Percentiles rank a stretch among this genome's conserved stretches.
These are phyloP conservation scores for Lipomyces mesembrius DNA, from an alignment of 805 yeast species.

Conservation along the genomic window DNA sequence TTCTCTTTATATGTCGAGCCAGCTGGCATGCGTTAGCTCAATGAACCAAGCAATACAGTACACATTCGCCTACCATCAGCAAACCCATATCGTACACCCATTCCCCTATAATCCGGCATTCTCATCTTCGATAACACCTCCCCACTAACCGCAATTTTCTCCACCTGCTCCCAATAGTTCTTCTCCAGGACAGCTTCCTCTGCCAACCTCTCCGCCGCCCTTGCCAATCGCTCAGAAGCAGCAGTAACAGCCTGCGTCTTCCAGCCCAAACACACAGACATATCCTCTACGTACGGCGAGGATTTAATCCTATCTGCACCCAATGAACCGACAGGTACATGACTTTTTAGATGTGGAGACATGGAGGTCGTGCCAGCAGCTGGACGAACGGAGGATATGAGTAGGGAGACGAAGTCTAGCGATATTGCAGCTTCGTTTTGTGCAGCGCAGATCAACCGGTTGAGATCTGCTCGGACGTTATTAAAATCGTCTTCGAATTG, in stretches of 20 bases:
- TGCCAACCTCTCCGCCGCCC: slow-evolving; percentile 57
- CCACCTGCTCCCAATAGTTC: slow-evolving; percentile 65
- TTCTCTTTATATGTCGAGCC: slow-evolving; percentile 77
- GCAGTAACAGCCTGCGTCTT: slow-evolving; percentile 69
- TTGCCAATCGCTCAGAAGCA: slow-evolving; percentile 57
- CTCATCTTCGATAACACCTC: slow-evolving; percentile 73
- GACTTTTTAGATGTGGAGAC: slow-evolving; percentile 79
- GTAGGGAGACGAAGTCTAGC: slow-evolving; percentile 81
- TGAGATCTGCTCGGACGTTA: slow-evolving; percentile 40
- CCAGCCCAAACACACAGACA: slow-evolving; percentile 75
- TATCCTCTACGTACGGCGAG: slow-evolving; percentile 42
- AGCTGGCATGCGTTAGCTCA: slow-evolving; percentile 45
- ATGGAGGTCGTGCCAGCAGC: slow-evolving; percentile 85
- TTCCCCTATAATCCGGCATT: slow-evolving; percentile 58
- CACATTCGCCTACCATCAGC: slow-evolving; percentile 55
- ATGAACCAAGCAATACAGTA: not conserved
- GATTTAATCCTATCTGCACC: slow-evolving; percentile 44
- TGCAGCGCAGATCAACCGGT: slow-evolving; percentile 53
- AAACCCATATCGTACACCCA: slow-evolving; percentile 88
- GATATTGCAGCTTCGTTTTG: slow-evolving; percentile 87
- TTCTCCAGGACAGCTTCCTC: slow-evolving; percentile 65
- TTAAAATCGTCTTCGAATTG: slow-evolving; percentile 32
- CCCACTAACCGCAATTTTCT: slow-evolving; percentile 49
- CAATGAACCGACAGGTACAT: slow-evolving; percentile 75
- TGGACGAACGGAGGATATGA: slow-evolving; percentile 80